These are phyloP conservation scores for Alternaria panax DNA, from an alignment of 2,329 filamentous ascomycete species.

Conservation along the genomic window DNA sequence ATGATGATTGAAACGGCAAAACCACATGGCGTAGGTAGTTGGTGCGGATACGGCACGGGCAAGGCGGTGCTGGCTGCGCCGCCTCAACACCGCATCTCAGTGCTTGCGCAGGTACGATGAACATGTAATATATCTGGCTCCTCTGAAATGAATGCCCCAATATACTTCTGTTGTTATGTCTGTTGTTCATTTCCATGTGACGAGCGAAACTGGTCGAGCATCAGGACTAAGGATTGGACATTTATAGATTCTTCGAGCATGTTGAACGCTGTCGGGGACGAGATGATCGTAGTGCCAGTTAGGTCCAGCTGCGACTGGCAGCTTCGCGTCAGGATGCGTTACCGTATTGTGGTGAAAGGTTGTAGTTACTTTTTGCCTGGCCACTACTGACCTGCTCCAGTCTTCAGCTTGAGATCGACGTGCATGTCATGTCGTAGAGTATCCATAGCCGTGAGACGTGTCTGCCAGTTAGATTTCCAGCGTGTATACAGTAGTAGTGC, in stretches of 20 bases:
- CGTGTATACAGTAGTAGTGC: background rate
- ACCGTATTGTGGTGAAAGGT: background rate
- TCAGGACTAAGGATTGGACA: background rate
- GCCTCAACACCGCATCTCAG: background rate
- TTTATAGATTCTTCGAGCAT: background rate
- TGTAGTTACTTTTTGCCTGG: background rate
- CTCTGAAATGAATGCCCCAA: background rate
- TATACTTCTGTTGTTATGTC: background rate
- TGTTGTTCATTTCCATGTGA: background rate
- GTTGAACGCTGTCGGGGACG: too few relatives aligned
- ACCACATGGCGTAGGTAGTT: background rate
- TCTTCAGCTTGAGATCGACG: background rate
- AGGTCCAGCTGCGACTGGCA: background rate
- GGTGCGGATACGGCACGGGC: conserved; percentile 7
- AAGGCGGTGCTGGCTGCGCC: conserved; percentile 1
- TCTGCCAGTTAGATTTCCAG: background rate
- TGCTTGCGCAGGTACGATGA: background rate
- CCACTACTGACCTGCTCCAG: background rate
- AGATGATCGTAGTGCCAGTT: too few relatives aligned
- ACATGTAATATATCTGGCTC: background rate
- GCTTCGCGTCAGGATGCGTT: background rate
- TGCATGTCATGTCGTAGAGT: background rate
- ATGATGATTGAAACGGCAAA: conserved; percentile 5
- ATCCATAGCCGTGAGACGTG: background rate
- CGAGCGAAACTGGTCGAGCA: background rate